phyloP scores from a whole-genome alignment of 2,329 filamentous ascomycete species.

The Ramichloridium luteum region DNA sequence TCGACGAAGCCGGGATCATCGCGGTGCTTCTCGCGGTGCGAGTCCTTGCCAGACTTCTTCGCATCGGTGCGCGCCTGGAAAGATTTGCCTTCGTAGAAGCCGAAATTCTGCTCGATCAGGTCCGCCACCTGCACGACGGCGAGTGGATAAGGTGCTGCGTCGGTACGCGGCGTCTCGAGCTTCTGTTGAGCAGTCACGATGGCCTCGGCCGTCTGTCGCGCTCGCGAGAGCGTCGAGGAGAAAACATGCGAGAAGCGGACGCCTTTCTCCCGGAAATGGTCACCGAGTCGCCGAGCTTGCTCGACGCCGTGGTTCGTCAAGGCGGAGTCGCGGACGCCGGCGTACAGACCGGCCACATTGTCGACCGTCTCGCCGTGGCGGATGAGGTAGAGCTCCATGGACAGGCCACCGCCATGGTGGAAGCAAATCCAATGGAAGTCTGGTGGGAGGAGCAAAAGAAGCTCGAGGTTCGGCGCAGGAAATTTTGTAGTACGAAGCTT shows the following conservation, averaged over 20 bases:
- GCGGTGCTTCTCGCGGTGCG: slow-evolving; percentile 28
- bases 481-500: too few relatives aligned
- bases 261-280: slow-evolving; percentile 50
- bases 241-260: slow-evolving; percentile 60
- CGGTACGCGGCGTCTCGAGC: slow-evolving; percentile 2
- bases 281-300: slow-evolving; percentile 61
- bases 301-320: slow-evolving; percentile 72
- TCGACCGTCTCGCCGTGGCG: slow-evolving; percentile 85
- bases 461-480: too few relatives aligned
- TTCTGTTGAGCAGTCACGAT: slow-evolving; percentile 45
- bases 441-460: too few relatives aligned
- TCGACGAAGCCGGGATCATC: slow-evolving; percentile 38
- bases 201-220: slow-evolving; percentile 56
- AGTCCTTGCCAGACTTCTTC: slow-evolving; percentile 27
- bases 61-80: slow-evolving; percentile 34
- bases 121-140: slow-evolving; percentile 33
- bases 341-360: slow-evolving; percentile 69
- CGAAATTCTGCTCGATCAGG: slow-evolving; percentile 64
- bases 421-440: not conserved
- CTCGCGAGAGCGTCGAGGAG: slow-evolving; percentile 65
- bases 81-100: slow-evolving; percentile 54
- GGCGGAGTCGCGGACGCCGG: slow-evolving; percentile 66
- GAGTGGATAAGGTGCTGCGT: slow-evolving; percentile 8
- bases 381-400: slow-evolving; percentile 60
- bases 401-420: slow-evolving; percentile 2